Conservation (phyloP, 129 eudicot genomes). For the Lactuca saligna region DNA sequence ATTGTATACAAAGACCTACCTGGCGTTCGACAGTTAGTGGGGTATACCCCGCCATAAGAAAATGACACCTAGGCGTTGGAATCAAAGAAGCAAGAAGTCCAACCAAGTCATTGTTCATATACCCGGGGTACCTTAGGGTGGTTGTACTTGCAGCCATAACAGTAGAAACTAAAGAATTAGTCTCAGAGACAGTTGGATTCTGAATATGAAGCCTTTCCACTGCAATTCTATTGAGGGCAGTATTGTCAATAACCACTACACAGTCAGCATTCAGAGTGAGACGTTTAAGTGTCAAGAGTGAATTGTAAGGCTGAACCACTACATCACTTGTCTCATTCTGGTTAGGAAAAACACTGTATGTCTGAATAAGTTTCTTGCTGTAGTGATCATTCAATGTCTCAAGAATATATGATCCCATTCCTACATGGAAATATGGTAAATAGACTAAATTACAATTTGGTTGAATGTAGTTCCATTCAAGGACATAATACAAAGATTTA, state of each 20-base stretch:
- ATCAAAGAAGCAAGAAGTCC: constrained; percentile 94
- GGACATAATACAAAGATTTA: no score
- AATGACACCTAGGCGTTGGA: constrained; percentile 94
- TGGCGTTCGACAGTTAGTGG: constrained; percentile 93
- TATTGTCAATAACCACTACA: constrained; percentile 93
- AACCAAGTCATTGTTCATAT: constrained; percentile 93
- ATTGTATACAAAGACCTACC: constrained; percentile 29
- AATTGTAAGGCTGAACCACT: constrained; percentile 95
- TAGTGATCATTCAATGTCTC: constrained; percentile 86
- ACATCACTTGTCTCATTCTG: constrained; percentile 92
- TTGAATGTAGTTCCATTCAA: no score
- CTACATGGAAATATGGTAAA: constrained; percentile 25
- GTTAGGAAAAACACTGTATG: constrained; percentile 90
- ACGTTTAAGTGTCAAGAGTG: constrained; percentile 84
- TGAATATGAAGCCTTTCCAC: constrained; percentile 85
- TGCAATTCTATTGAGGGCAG: constrained; percentile 92
- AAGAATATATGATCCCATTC: constrained; percentile 89
- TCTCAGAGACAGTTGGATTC: constrained; percentile 82
- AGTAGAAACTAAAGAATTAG: constrained; percentile 87
- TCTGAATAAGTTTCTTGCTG: constrained; percentile 84
- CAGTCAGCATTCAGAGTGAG: constrained; percentile 91
- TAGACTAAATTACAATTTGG: no score
- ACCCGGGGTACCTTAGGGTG: constrained; percentile 90
- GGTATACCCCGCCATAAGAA: constrained; percentile 91
- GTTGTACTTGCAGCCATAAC: constrained; percentile 98